Evolutionary conservation across 176 grass and related monocot genomes (phyloP).

Genomic region (Aegilops speltoides): DNA sequence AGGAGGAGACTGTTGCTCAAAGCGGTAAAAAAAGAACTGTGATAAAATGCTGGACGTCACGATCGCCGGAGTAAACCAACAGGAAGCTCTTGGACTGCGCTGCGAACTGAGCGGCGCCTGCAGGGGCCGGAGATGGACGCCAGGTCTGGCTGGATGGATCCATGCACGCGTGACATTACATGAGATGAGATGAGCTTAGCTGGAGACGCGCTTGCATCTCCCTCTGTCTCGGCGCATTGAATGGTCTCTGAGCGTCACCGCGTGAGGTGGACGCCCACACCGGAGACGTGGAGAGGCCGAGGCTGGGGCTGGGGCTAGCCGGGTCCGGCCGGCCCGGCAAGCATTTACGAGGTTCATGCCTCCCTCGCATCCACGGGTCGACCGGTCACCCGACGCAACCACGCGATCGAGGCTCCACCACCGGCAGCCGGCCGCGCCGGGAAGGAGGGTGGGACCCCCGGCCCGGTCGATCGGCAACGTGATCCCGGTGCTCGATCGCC

Average conservation of each 20-base stretch:
- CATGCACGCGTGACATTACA: not conserved
- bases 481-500: constrained; percentile 21
- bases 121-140: not conserved
- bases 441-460: not conserved
- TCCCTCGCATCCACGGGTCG: constrained; percentile 26
- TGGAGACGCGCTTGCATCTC: constrained; percentile 23
- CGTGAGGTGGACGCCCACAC: constrained; percentile 35
- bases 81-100: too few relatives aligned
- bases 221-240: constrained; percentile 33
- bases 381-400: not conserved
- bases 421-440: constrained; percentile 7
- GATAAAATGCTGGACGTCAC: not conserved
- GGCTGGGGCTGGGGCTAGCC: not conserved
- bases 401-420: constrained; percentile 1
- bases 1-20: too few relatives aligned
- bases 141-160: not conserved
- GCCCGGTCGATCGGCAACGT: constrained; percentile 8
- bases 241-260: constrained; percentile 53
- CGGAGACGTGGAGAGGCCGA: not conserved
- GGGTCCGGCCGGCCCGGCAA: not conserved
- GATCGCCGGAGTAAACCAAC: too few relatives aligned
- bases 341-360: constrained; percentile 65
- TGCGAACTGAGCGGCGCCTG: too few relatives aligned
- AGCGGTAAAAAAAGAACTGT: not conserved
- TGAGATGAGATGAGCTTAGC: constrained; percentile 38